phyloP scores from a whole-genome alignment of 2,329 filamentous ascomycete genomes.

The Alternaria sp. region DNA sequence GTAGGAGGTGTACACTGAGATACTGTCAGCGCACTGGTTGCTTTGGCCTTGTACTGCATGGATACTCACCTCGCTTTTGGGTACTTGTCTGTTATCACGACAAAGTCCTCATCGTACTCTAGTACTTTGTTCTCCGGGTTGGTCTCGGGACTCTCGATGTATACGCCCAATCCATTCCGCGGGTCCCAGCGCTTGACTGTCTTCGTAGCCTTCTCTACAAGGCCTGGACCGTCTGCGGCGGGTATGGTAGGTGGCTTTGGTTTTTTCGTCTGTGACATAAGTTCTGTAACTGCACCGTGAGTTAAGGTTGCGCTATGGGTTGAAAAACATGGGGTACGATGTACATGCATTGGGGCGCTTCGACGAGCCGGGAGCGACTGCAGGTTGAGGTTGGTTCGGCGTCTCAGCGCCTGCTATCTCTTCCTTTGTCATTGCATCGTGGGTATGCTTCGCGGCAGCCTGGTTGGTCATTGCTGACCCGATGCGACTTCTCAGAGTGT shows the following conservation, averaged over 20 bases:
- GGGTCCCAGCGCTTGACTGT: constrained; percentile 43
- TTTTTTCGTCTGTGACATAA: constrained; percentile 55
- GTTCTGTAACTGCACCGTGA: constrained; percentile 55
- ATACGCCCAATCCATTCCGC: constrained; percentile 71
- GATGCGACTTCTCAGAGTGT: not conserved
- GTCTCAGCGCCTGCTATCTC: constrained; percentile 30
- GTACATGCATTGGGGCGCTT: constrained; percentile 53
- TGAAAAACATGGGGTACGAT: not conserved
- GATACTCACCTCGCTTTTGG: constrained; percentile 69
- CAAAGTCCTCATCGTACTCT: constrained; percentile 73
- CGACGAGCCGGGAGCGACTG: constrained; percentile 10
- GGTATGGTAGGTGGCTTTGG: constrained; percentile 35
- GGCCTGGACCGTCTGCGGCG: constrained; percentile 8
- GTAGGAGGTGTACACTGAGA: constrained; percentile 79
- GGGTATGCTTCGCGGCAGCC: constrained; percentile 7
- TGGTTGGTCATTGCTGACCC: not conserved
- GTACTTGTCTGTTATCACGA: constrained; percentile 82
- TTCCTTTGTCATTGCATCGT: constrained; percentile 33
- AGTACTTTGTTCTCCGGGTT: constrained; percentile 69
- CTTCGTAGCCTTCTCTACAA: constrained; percentile 28
- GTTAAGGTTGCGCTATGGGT: constrained; percentile 19
- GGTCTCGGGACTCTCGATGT: constrained; percentile 70
- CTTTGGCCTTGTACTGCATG: not conserved
- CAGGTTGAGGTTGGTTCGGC: constrained; percentile 10
- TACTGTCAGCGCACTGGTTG: not conserved